Base-by-base conservation (phyloP, 306 rosid genomes). In the Rosa chinensis region DNA sequence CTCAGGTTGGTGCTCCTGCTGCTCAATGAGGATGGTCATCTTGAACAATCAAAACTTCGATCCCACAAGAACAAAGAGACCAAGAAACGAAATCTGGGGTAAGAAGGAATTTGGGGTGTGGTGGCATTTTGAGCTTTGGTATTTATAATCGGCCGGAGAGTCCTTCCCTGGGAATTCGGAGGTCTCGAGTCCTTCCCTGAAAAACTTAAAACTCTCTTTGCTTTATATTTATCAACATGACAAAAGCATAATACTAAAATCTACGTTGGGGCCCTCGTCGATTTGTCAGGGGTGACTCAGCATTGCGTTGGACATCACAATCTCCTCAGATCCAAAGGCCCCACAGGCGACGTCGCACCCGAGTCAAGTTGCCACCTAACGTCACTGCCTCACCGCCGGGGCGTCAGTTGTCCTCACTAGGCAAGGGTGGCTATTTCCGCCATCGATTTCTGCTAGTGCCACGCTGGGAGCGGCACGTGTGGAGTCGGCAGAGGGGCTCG, bases 61-160 rank as follows among this genome's bases (percentile, higher is more conserved):
- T 21, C 68, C 21, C 5, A 74, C 56, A 77, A 48, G 58, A 18
- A 12, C 18, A 82, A 28, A 72, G 62, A 56, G 28, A 56, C 28
- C 12, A 79, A 63, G 17, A 2, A 10, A 73, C 13, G 0, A 12
- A 13, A 39, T 17, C 16, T 58, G 39, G 6, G 62, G 2, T 25
- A 59, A 18, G 4, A 62, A 45, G 13, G 53, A 42, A 43, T 9
- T 43, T 58, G 83, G 43, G 49, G 32, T 45, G 55, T 35, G 58
- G 16, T 64, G 63, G 72, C 88, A 82, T 75, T 74, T 72, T 67
- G 59, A 68, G 53, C 39, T 28, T 44, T 43, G 85, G 72, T 85
- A 90, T 93, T 90, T 93, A 93, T 93, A 93, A 47, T 50, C 74
- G 82, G 89, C 97, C 92, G 92, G 92, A 90, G 71, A 87, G 97